These are phyloP conservation scores for Clitopilus hobsonii DNA, from an alignment of 768 basidiomycete species.

Conservation along the genomic window DNA sequence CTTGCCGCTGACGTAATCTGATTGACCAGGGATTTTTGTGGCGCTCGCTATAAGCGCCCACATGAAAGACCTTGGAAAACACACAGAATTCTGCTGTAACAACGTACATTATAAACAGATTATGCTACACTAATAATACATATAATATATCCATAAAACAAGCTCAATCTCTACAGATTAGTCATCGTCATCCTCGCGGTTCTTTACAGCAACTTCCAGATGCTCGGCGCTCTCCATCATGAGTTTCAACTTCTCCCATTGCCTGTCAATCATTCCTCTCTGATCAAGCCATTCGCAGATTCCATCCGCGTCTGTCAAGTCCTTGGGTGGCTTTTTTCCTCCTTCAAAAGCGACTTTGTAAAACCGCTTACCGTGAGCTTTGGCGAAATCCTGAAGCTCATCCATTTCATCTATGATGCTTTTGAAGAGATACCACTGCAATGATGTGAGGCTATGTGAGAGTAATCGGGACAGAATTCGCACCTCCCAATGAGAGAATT, in stretches of 20 bases:
- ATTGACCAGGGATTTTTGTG: no score
- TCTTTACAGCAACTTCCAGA: slow-evolving; percentile 49
- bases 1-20: no score
- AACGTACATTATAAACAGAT: no score
- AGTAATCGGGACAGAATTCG: slow-evolving; percentile 13
- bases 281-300: slow-evolving; percentile 80
- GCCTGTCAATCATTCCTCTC: slow-evolving; percentile 57
- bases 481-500: slow-evolving; percentile 84
- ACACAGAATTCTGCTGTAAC: no score
- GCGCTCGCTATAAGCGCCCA: no score
- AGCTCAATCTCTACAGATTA: neutral
- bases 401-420: slow-evolving; percentile 55
- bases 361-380: slow-evolving; percentile 34
- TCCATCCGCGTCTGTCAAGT: slow-evolving; percentile 70
- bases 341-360: slow-evolving; percentile 54
- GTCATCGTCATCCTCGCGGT: slow-evolving; percentile 35
- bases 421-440: slow-evolving; percentile 63
- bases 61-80: no score
- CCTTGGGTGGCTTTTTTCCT: slow-evolving; percentile 56
- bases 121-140: no score
- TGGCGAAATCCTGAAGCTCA: slow-evolving; percentile 34
- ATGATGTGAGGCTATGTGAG: slow-evolving; percentile 8
- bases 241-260: slow-evolving; percentile 66
- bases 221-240: slow-evolving; percentile 73
- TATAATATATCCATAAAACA: slow-evolving; percentile 1